phyloP scores from a whole-genome alignment of 1,284 basidiomycete species.

The Hymenochaete sp. region DNA sequence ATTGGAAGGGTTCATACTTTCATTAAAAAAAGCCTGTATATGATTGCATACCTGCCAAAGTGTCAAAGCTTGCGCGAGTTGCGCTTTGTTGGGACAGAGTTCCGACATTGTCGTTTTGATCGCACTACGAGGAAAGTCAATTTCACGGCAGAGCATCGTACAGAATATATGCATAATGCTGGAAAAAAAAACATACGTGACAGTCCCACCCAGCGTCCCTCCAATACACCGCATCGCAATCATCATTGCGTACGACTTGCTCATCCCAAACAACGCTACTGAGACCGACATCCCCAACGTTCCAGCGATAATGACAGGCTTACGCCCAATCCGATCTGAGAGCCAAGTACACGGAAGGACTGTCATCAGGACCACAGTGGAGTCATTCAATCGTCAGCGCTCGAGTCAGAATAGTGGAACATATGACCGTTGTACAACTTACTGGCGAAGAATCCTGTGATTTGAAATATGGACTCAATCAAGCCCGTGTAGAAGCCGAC shows the following conservation, averaged over 20 bases:
- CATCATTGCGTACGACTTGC: slow-evolving; percentile 17
- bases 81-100: slow-evolving; percentile 12
- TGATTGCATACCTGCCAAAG: slow-evolving; percentile 4
- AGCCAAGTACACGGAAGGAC: slow-evolving; percentile 17
- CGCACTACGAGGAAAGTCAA: slow-evolving; percentile 11
- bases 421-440: neutral
- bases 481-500: slow-evolving; percentile 22
- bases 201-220: slow-evolving; percentile 13
- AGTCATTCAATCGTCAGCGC: neutral
- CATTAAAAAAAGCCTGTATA: neutral
- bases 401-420: neutral
- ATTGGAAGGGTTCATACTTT: neutral
- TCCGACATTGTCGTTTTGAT: slow-evolving; percentile 20
- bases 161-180: neutral
- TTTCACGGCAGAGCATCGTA: neutral
- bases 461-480: slow-evolving; percentile 19
- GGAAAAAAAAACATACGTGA: slow-evolving; percentile 6
- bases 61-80: slow-evolving; percentile 8
- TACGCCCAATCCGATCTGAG: slow-evolving; percentile 19
- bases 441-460: slow-evolving; percentile 20
- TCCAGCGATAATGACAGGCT: slow-evolving; percentile 20
- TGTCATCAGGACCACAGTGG: slow-evolving; percentile 3
- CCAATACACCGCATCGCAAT: slow-evolving; percentile 18
- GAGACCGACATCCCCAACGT: slow-evolving; percentile 15
- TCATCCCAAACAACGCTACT: slow-evolving; percentile 19